phyloP scores from a whole-genome alignment of 83 land plant genomes.

The Thuja plicata region DNA sequence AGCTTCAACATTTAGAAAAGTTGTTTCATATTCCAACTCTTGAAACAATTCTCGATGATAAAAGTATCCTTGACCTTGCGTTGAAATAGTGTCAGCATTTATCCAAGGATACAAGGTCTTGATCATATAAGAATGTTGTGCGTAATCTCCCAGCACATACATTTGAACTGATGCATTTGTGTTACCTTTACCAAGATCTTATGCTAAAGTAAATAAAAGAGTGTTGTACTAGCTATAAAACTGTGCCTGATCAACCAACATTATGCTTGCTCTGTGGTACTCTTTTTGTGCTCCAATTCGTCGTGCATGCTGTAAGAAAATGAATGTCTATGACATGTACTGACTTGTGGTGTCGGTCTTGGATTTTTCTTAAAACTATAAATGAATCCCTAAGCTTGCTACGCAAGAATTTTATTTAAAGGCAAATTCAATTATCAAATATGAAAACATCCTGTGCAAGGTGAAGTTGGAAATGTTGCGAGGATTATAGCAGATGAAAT shows the following conservation, averaged over 20 bases:
- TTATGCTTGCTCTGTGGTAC: constrained; percentile 91
- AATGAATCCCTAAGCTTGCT: no score
- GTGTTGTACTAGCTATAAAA: constrained; percentile 62
- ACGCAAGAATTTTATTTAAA: no score
- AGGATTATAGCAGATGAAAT: no score
- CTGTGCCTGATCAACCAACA: no score
- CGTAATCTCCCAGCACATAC: constrained; percentile 69
- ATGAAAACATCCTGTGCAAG: no score
- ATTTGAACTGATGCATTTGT: constrained; percentile 76
- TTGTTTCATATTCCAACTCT: no score
- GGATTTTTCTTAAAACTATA: constrained; percentile 84
- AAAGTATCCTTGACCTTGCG: constrained; percentile 35
- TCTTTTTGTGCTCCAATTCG: constrained; percentile 63
- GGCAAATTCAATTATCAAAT: no score
- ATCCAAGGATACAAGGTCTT: constrained; percentile 27
- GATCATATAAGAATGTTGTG: constrained; percentile 27
- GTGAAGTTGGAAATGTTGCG: no score
- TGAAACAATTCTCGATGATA: constrained; percentile 57
- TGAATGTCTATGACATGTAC: constrained; percentile 70
- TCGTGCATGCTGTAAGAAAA: constrained; percentile 92
- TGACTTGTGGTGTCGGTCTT: constrained; percentile 82
- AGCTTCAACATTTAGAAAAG: no score
- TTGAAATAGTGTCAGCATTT: constrained; percentile 76
- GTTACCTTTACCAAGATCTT: constrained; percentile 82
- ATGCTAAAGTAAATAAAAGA: constrained; percentile 88